Base-by-base conservation (phyloP, 2,329 filamentous ascomycete genomes). In the Scedosporium minutisporum region DNA sequence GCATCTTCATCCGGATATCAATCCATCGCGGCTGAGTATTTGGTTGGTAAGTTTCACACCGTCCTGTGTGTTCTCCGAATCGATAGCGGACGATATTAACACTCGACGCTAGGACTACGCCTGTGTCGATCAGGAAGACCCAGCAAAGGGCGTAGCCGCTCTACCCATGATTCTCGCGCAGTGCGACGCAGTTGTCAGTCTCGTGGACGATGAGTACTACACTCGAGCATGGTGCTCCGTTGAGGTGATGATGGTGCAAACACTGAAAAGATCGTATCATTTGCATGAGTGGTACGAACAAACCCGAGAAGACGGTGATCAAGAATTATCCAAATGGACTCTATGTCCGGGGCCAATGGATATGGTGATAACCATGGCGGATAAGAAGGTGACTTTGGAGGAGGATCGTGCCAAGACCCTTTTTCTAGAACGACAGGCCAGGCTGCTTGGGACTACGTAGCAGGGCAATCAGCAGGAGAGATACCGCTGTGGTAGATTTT, bases 181-280 rank as follows among this genome's bases (percentile, higher is more conserved):
- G 62, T 77, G 76, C 67, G 66, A 77, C 64, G 74, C 71, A 4
- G 67, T 76, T 58, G 74, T 77, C 65, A 76, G 75, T 57, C 68
- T 78, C 38, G 65, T 71, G 2, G 72, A 75, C 51, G 67, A 72
- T 3, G 23, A 61, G 1, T 77, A 76, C 65, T 72, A 73, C 64
- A 64, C 66, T 6, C 69, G 75, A 1, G 73, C 74, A 1, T 77
- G 75, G 75, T 77, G 75, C 65, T 70, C 67, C 1, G 70, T 75
- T 5, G 75, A 77, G 63, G 70, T 69, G 1, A 64, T 72, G 58
- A 69, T 75, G 62, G 67, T 72, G 1, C 68, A 72, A 62, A 70
- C 68, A 10, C 67, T 76, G 27, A 65, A 65, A 33, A 67, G 65
- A 25, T 68, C 71, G 12, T 75, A 75, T 62, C 63, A 66, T 3